Evolutionary conservation across 495 filamentous ascomycete species (phyloP), one percentile per base, ranked within the genome.

Genomic region (Trichoderma orchidacearum): DNA sequence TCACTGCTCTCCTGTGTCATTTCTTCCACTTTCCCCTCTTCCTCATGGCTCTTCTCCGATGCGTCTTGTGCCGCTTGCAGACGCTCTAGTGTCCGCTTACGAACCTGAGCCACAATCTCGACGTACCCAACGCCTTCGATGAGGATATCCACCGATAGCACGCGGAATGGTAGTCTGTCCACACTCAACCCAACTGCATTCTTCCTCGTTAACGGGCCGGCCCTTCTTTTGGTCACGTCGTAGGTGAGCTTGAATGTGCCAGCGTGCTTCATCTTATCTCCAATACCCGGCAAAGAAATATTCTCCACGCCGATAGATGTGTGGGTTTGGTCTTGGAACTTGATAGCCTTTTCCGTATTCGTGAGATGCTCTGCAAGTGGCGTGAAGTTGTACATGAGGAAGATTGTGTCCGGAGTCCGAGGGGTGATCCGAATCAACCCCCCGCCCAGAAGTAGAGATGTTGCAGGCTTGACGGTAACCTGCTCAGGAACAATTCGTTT

Each of bases 121-220:
- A 99, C 77, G 92, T 94, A 99, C 2, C 93, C 93, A 36, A 84
- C 83, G 18, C 92, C 88, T 61, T 96, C 90, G 32, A 99, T 83
- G 7, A 99, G 71, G 34, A 99, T 81, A 66, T 99, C 93, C 0
- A 85, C 77, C 5, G 83, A 77, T 54, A 91, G 73, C 3, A 96
- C 81, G 9, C 75, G 77, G 66, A 92, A 99, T 2, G 90, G 91
- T 34, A 97, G 70, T 23, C 60, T 59, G 0, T 83, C 74, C 7
- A 79, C 70, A 23, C 74, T 78, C 28, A 87, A 65, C 27, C 74
- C 75, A 30, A 73, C 73, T 1, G 75, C 82, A 30, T 68, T 65
- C 51, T 66, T 71, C 12, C 66, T 60, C 4, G 76, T 83, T 3
- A 91, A 63, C 6, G 79, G 80, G 0, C 85, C 84, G 13, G 84